These are phyloP conservation scores for Aphanomyces stellatus DNA, from an alignment of 352 stramenopile genomes.

Conservation along the genomic window DNA sequence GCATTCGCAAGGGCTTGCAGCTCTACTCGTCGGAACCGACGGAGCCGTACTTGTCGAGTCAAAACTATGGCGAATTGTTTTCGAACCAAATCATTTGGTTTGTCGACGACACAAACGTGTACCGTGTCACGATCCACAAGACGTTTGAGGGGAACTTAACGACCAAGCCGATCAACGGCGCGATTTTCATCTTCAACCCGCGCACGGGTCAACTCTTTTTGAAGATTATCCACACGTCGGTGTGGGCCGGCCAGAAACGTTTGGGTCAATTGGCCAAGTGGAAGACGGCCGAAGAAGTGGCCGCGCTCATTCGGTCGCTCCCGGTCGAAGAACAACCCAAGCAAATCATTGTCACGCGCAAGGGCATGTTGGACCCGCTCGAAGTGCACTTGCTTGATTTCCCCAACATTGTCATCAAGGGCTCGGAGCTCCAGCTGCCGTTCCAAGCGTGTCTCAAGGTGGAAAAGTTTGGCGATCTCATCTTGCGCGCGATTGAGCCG, in stretches of 20 bases:
- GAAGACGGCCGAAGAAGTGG: constrained; percentile 99
- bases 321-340: constrained; percentile 99
- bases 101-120: constrained; percentile 99
- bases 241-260: constrained; percentile 99
- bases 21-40: constrained; percentile 99
- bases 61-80: constrained; percentile 99
- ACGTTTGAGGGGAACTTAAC: constrained; percentile 99
- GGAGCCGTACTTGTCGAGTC: constrained; percentile 98
- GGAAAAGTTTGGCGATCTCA: constrained; percentile 99
- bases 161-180: constrained; percentile 99
- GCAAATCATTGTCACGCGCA: constrained; percentile 99
- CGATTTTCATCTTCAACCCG: constrained; percentile 99
- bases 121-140: constrained; percentile 99
- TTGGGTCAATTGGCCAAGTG: constrained; percentile 99
- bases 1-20: constrained; percentile 99
- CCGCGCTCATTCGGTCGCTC: constrained; percentile 97
- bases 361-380: constrained; percentile 99
- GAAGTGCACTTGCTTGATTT: constrained; percentile 99
- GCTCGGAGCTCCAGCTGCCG: constrained; percentile 97
- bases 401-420: constrained; percentile 99
- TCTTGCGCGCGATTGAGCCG: constrained; percentile 98
- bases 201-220: constrained; percentile 98
- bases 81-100: constrained; percentile 99
- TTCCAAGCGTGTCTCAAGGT: constrained; percentile 99
- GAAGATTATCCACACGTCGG: constrained; percentile 99